These are phyloP conservation scores for Penicillium cataractarum DNA, from an alignment of 495 filamentous ascomycete species.

Conservation along the genomic window DNA sequence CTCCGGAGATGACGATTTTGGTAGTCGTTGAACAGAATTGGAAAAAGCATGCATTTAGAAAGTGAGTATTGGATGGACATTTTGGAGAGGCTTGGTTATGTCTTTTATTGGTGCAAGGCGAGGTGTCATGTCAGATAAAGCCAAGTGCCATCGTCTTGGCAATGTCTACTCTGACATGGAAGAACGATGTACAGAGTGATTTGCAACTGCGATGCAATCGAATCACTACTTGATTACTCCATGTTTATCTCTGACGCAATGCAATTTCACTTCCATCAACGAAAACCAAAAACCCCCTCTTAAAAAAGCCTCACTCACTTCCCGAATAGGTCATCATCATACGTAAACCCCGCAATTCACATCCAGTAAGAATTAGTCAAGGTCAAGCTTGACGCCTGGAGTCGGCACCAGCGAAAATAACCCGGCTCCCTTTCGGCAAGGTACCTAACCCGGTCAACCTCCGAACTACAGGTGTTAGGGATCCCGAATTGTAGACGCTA, in stretches of 20 bases:
- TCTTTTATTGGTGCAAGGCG: not conserved
- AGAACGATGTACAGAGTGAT: not conserved
- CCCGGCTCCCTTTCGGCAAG: slow-evolving; percentile 24
- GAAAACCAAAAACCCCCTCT: not conserved
- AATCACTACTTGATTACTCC: not conserved
- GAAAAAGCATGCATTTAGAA: slow-evolving; percentile 4
- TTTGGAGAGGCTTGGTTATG: not conserved
- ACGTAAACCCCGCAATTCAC: not conserved
- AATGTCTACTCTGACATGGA: not conserved
- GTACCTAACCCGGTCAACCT: slow-evolving; percentile 21
- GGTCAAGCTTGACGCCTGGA: not conserved
- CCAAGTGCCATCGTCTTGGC: not conserved
- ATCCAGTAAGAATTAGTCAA: not conserved
- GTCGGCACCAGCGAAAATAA: slow-evolving; percentile 31
- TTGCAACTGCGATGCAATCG: not conserved
- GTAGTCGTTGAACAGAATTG: not conserved
- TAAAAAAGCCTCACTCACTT: slow-evolving; percentile 1
- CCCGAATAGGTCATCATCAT: not conserved
- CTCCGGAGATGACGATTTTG: not conserved
- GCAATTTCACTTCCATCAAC: not conserved
- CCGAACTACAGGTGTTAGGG: slow-evolving; percentile 15
- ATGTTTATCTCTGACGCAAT: not conserved
- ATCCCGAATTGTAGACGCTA: slow-evolving; percentile 24
- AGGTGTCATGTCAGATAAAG: not conserved
- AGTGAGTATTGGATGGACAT: not conserved